Percentiles rank a stretch among this genome's conserved stretches.
Evolutionary conservation across 768 basidiomycete species (phyloP).

Genomic region (Rhizopogon vinicolor): DNA sequence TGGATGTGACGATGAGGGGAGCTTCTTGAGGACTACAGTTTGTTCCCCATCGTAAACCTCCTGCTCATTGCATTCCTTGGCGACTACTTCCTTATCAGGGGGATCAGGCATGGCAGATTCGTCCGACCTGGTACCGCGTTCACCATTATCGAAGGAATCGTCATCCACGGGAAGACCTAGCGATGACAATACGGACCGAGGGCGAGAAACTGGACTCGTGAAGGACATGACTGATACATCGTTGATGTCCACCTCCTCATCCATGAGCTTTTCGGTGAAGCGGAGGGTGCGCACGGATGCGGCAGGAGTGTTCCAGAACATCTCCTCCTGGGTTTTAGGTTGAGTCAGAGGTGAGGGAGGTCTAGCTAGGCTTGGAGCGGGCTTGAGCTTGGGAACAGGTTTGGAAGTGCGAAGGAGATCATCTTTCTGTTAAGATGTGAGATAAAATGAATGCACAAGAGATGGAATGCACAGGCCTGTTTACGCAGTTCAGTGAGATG

Average conservation of each 20-base stretch:
- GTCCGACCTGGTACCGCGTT: not conserved
- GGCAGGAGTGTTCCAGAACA: conserved; percentile 60
- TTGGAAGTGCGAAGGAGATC: conserved; percentile 17
- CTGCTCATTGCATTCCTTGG: not conserved
- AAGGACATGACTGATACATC: conserved; percentile 46
- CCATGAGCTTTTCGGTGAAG: conserved; percentile 58
- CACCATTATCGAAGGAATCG: not conserved
- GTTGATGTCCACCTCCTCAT: conserved; percentile 58
- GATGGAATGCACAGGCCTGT: conserved; percentile 27
- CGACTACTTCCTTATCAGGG: not conserved
- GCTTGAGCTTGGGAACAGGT: conserved; percentile 11
- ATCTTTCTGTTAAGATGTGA: conserved; percentile 20
- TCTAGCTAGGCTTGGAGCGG: conserved; percentile 5
- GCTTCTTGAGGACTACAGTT: conserved; percentile 26
- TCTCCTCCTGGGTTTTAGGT: conserved; percentile 42
- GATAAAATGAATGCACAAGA: not conserved
- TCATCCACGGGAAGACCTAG: conserved; percentile 6
- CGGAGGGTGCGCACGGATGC: conserved; percentile 51
- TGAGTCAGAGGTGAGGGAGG: conserved; percentile 16
- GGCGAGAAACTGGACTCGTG: conserved; percentile 35
- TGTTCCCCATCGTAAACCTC: conserved; percentile 15
- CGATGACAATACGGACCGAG: conserved; percentile 24
- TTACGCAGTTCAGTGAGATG: conserved; percentile 36
- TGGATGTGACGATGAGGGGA: not conserved
- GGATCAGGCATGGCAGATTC: not conserved